phyloP scores from a whole-genome alignment of 1,284 basidiomycete species.

The Apiotrichum mycotoxinovorans region DNA sequence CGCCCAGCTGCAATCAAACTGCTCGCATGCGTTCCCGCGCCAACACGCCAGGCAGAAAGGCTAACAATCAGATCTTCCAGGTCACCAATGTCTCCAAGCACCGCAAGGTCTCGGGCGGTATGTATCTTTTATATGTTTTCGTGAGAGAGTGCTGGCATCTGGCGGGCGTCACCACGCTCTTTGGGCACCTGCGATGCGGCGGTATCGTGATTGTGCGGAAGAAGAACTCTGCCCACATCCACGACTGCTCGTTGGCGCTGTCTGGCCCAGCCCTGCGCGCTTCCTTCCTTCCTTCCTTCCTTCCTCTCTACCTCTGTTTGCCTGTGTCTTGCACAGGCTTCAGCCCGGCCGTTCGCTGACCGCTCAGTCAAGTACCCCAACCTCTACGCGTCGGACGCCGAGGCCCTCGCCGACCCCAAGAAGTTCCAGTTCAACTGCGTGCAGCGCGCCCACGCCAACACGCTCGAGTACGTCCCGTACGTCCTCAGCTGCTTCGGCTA shows the following conservation, averaged over 20 bases:
- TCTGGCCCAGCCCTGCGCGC: no score
- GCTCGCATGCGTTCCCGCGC: no score
- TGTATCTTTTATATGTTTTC: neutral
- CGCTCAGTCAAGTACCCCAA: slow-evolving; percentile 35
- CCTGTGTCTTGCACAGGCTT: neutral
- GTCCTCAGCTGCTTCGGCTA: slow-evolving; percentile 28
- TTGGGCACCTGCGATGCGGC: no score
- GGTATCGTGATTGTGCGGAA: no score
- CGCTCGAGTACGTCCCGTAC: slow-evolving; percentile 38
- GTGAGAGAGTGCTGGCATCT: no score
- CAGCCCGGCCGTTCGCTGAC: neutral
- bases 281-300: no score
- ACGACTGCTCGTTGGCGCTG: no score
- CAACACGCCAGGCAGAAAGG: no score
- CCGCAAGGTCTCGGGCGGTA: slow-evolving; percentile 28
- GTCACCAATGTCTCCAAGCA: slow-evolving; percentile 17
- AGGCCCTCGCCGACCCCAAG: slow-evolving; percentile 37
- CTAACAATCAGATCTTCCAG: slow-evolving; percentile 34
- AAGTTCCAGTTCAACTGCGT: slow-evolving; percentile 43
- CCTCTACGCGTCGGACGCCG: slow-evolving; percentile 38
- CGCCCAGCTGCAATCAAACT: no score
- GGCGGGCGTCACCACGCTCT: no score
- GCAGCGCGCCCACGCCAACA: slow-evolving; percentile 44
- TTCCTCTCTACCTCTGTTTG: no score
- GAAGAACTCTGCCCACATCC: no score